These are phyloP conservation scores for Leonotis leonurus DNA, from an alignment of 257 asterid species.

Conservation along the genomic window DNA sequence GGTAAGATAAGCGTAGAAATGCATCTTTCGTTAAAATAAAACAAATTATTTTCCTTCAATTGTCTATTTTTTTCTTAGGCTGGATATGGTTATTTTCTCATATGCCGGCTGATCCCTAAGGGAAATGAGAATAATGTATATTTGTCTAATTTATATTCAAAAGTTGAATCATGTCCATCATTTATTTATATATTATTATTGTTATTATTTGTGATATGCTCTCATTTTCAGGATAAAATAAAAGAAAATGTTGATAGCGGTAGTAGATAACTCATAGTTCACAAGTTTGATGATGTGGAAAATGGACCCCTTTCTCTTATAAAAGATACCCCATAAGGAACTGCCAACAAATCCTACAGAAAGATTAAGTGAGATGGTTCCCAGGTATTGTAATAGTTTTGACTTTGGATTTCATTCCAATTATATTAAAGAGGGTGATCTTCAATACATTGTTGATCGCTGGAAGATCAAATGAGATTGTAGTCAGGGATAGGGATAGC, in stretches of 20 bases:
- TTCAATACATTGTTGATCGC: constrained; percentile 22
- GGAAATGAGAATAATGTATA: constrained; percentile 37
- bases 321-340: constrained; percentile 25
- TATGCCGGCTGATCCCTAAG: constrained; percentile 45
- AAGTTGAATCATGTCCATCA: background rate
- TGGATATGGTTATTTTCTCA: constrained; percentile 51
- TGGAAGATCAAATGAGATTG: constrained; percentile 25
- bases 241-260: constrained; percentile 23
- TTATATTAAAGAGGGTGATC: constrained; percentile 17
- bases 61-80: constrained; percentile 39
- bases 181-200: background rate
- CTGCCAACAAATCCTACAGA: constrained; percentile 24
- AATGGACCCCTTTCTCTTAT: constrained; percentile 25
- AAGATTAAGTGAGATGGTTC: constrained; percentile 21
- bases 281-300: constrained; percentile 26
- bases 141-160: constrained; percentile 13
- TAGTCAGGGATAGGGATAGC: constrained; percentile 24
- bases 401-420: constrained; percentile 23
- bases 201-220: constrained; percentile 11
- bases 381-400: constrained; percentile 24
- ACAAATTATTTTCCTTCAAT: constrained; percentile 14
- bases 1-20: constrained; percentile 33
- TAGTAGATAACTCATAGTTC: constrained; percentile 19
- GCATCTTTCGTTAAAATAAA: constrained; percentile 13
- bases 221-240: constrained; percentile 30